These are phyloP conservation scores for Capsicum rhomboideum DNA, from an alignment of 257 asterid species.

Conservation along the genomic window DNA sequence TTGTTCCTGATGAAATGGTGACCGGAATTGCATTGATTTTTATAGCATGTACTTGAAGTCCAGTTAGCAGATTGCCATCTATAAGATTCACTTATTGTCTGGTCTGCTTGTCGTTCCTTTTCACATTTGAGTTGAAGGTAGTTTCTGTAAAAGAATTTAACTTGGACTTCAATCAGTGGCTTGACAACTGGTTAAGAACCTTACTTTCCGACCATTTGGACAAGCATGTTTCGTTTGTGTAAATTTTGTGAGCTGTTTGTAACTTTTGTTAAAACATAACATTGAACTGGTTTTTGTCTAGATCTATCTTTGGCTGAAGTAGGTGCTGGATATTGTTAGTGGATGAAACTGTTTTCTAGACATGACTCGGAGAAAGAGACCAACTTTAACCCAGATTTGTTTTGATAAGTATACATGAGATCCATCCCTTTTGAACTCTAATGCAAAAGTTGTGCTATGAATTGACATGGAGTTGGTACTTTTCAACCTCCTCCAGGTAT, in stretches of 20 bases:
- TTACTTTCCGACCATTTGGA: not conserved
- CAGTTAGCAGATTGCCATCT: not conserved
- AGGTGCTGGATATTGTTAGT: not conserved
- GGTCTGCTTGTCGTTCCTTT: not conserved
- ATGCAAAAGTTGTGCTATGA: not conserved
- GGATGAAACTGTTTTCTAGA: not conserved
- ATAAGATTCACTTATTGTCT: not conserved
- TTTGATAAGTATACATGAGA: not conserved
- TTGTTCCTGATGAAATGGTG: constrained; percentile 27
- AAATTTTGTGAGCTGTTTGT: not conserved
- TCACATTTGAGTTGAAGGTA: not conserved
- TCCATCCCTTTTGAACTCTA: not conserved
- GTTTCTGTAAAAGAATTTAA: not conserved
- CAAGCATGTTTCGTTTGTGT: not conserved
- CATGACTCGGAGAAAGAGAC: not conserved
- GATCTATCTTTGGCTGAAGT: not conserved
- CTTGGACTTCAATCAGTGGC: not conserved
- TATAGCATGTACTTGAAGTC: not conserved
- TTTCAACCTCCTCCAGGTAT: not conserved
- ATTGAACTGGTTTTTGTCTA: not conserved
- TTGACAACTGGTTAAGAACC: not conserved
- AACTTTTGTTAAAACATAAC: not conserved
- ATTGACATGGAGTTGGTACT: not conserved
- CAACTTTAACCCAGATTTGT: not conserved
- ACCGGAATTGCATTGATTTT: constrained; percentile 4